These are phyloP conservation scores for Sporothrix brasiliensis DNA, from an alignment of 2,329 filamentous ascomycete genomes.

Conservation along the genomic window DNA sequence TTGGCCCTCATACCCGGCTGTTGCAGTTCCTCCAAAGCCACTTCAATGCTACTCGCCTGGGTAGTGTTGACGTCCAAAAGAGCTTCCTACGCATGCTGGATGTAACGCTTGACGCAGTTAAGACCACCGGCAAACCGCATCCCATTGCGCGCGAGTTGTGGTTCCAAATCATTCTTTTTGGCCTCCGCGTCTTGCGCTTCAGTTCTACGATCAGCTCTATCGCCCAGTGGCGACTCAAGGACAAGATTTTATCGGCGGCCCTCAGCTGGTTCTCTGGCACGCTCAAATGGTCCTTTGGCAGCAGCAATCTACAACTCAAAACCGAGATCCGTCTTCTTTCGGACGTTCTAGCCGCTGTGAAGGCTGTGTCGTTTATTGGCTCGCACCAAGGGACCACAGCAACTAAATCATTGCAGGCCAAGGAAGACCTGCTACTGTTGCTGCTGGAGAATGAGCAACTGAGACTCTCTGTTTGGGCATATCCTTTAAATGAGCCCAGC, in stretches of 20 bases:
- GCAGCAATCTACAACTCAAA: conserved; percentile 89
- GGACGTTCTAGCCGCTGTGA: conserved; percentile 71
- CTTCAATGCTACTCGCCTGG: conserved; percentile 88
- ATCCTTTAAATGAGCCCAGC: conserved; percentile 68
- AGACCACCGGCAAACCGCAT: conserved; percentile 66
- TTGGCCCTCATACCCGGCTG: conserved; percentile 83
- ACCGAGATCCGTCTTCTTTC: conserved; percentile 82
- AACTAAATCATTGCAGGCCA: conserved; percentile 69
- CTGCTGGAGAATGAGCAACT: conserved; percentile 83
- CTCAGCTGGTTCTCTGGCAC: conserved; percentile 85
- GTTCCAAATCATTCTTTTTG: conserved; percentile 84
- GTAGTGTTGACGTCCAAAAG: conserved; percentile 77
- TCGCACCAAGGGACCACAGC: conserved; percentile 55
- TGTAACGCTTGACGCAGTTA: conserved; percentile 74
- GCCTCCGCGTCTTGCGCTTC: conserved; percentile 73
- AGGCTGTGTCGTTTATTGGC: conserved; percentile 64
- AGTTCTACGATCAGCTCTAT: conserved; percentile 66
- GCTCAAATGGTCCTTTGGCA: conserved; percentile 92
- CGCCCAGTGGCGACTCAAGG: conserved; percentile 81
- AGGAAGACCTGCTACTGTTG: conserved; percentile 79
- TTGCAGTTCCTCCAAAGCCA: conserved; percentile 91
- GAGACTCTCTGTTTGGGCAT: conserved; percentile 86
- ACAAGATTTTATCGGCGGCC: conserved; percentile 82
- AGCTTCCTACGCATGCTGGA: conserved; percentile 81
- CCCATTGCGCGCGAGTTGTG: conserved; percentile 90